phyloP scores from a whole-genome alignment of 2,329 filamentous ascomycete species.

The Colletotrichum eremochloae region DNA sequence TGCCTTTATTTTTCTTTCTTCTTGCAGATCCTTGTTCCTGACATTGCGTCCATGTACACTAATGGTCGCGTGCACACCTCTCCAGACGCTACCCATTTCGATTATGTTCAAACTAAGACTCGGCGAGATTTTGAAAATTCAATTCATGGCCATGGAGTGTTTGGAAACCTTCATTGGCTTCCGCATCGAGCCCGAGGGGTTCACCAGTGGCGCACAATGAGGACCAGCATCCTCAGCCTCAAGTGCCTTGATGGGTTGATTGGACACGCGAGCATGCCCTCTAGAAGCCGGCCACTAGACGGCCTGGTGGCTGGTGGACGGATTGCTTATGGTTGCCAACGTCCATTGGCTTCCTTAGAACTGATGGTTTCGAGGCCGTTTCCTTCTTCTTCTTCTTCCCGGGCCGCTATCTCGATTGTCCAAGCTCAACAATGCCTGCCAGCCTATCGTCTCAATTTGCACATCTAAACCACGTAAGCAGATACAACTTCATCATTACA shows the following conservation, averaged over 20 bases:
- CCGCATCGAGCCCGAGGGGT: background rate
- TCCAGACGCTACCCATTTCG: background rate
- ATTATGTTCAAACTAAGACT: slow-evolving; percentile 6
- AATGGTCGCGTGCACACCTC: background rate
- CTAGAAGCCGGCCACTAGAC: slow-evolving; percentile 24
- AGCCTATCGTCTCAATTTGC: slow-evolving; percentile 8
- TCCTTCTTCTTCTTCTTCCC: background rate
- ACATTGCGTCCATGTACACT: slow-evolving; percentile 5
- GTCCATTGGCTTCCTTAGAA: slow-evolving; percentile 22
- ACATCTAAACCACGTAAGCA: background rate
- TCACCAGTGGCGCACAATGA: slow-evolving; percentile 24
- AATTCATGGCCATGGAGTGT: background rate
- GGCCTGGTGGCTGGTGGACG: slow-evolving; percentile 8
- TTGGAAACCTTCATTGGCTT: slow-evolving; percentile 13
- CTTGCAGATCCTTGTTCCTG: background rate
- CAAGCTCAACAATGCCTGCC: slow-evolving; percentile 4
- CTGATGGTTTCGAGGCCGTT: slow-evolving; percentile 1
- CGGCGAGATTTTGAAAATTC: slow-evolving; percentile 14
- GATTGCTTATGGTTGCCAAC: slow-evolving; percentile 12
- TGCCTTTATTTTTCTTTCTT: slow-evolving; percentile 1
- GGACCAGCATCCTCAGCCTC: slow-evolving; percentile 19
- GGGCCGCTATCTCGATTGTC: no score
- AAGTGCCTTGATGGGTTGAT: slow-evolving; percentile 17
- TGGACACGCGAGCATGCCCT: slow-evolving; percentile 23
- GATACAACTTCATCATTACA: background rate